phyloP scores from a whole-genome alignment of 441 rosid species.

The Biscutella laevigata region DNA sequence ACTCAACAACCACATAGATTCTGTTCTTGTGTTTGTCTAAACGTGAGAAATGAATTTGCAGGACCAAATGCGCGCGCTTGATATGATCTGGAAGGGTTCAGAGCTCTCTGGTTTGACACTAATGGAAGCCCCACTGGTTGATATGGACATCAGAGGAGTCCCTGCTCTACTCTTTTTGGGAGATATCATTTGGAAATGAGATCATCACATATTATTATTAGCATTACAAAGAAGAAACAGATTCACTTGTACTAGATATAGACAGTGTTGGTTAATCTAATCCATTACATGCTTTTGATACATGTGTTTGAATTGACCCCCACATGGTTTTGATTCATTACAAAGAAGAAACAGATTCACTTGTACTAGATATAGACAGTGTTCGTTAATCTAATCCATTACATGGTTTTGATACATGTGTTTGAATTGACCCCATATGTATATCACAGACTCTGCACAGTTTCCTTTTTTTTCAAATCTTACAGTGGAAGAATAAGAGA shows the following conservation, averaged over 20 bases:
- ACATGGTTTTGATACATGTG: conserved; percentile 15
- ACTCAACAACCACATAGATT: not conserved
- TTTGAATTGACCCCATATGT: not conserved
- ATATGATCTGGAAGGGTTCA: conserved; percentile 58
- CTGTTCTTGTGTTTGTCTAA: not conserved
- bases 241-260: too few species aligned
- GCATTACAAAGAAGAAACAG: not conserved
- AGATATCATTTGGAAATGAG: conserved; percentile 83
- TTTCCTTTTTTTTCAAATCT: too few species aligned
- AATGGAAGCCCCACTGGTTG: conserved; percentile 78
- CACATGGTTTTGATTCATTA: too few species aligned
- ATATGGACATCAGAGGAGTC: conserved; percentile 92
- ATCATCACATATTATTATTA: not conserved
- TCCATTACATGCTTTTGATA: conserved; percentile 14
- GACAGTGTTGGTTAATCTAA: conserved; percentile 1
- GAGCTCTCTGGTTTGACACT: conserved; percentile 62
- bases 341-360: conserved; percentile 9
- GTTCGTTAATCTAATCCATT: conserved; percentile 1
- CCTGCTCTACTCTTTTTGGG: conserved; percentile 88
- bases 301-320: not conserved
- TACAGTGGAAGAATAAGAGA: too few species aligned
- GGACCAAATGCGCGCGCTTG: conserved; percentile 91
- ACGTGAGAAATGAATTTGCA: conserved; percentile 28
- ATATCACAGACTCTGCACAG: too few species aligned
- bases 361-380: too few species aligned